Evolutionary conservation across 2,329 filamentous ascomycete genomes (phyloP).

Genomic region (Aspergillus sp.): DNA sequence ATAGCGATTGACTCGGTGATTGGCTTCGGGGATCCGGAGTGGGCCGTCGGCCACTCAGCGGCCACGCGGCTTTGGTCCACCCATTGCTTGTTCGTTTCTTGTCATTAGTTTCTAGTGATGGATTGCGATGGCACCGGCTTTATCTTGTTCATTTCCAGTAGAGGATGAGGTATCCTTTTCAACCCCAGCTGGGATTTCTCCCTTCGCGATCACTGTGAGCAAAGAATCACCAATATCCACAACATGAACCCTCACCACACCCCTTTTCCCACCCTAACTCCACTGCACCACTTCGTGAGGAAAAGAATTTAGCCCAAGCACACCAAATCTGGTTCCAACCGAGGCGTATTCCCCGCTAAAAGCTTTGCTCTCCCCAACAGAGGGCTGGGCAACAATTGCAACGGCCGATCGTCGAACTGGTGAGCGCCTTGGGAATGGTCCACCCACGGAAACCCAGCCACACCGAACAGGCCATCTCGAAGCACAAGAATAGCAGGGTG

Average conservation of each 20-base stretch:
- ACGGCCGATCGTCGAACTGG: conserved; percentile 2
- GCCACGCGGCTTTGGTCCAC: conserved; percentile 9
- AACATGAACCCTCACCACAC: too few species aligned
- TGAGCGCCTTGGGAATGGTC: background rate
- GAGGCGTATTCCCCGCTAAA: background rate
- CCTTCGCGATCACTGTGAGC: too few species aligned
- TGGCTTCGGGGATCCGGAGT: background rate
- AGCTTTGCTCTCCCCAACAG: background rate
- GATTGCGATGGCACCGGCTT: background rate
- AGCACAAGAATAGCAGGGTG: background rate
- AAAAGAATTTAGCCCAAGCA: conserved; percentile 6
- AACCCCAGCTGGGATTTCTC: too few species aligned
- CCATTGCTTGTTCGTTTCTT: background rate
- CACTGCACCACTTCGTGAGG: background rate
- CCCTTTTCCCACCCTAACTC: background rate
- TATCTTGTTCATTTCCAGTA: too few species aligned
- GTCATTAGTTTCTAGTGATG: background rate
- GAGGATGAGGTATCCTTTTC: too few species aligned
- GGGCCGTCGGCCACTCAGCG: conserved; percentile 6
- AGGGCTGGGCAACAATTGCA: background rate
- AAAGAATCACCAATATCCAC: too few species aligned
- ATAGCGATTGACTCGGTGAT: background rate
- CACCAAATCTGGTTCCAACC: background rate
- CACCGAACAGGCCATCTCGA: background rate
- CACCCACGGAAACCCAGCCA: background rate